phyloP scores from a whole-genome alignment of 495 filamentous ascomycete species.

The Rusavskia elegans region DNA sequence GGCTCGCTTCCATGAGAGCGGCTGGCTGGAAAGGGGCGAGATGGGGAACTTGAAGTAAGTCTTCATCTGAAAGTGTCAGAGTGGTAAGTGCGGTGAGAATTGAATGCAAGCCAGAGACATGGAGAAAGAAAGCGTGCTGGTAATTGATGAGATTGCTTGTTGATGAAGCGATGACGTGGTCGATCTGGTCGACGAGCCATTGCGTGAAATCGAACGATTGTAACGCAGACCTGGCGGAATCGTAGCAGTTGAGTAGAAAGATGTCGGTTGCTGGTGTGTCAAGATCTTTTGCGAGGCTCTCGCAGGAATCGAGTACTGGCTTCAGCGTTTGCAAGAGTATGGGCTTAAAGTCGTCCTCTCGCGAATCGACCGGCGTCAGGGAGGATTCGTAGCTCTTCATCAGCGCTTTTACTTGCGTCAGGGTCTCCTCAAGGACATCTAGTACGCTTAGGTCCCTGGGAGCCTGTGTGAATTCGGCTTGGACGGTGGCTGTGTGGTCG shows the following conservation, averaged over 20 bases:
- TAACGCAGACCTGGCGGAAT: slow-evolving; percentile 33
- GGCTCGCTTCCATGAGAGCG: slow-evolving; percentile 46
- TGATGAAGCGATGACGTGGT: slow-evolving; percentile 19
- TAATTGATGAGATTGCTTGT: slow-evolving; percentile 33
- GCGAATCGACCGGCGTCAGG: slow-evolving; percentile 36
- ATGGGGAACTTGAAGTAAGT: slow-evolving; percentile 33
- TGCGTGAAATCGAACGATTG: slow-evolving; percentile 26
- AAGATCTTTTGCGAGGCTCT: slow-evolving; percentile 48
- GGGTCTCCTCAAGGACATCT: slow-evolving; percentile 66
- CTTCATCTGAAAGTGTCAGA: slow-evolving; percentile 21
- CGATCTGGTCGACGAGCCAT: slow-evolving; percentile 4
- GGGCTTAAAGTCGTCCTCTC: slow-evolving; percentile 53
- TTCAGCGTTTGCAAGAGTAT: slow-evolving; percentile 74
- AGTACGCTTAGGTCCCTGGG: slow-evolving; percentile 62
- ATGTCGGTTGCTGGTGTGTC: slow-evolving; percentile 43
- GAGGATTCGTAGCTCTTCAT: slow-evolving; percentile 81
- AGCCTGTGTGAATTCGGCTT: slow-evolving; percentile 48
- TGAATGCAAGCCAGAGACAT: slow-evolving; percentile 52
- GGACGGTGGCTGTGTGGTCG: slow-evolving; percentile 58
- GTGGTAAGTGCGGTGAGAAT: slow-evolving; percentile 50
- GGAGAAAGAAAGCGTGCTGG: slow-evolving; percentile 53
- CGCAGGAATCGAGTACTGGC: slow-evolving; percentile 64
- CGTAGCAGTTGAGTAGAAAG: slow-evolving; percentile 70
- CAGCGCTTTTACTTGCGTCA: slow-evolving; percentile 54
- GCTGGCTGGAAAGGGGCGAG: slow-evolving; percentile 47